Conservation (phyloP, 73 alveolate species). For the Chromera velia region DNA sequence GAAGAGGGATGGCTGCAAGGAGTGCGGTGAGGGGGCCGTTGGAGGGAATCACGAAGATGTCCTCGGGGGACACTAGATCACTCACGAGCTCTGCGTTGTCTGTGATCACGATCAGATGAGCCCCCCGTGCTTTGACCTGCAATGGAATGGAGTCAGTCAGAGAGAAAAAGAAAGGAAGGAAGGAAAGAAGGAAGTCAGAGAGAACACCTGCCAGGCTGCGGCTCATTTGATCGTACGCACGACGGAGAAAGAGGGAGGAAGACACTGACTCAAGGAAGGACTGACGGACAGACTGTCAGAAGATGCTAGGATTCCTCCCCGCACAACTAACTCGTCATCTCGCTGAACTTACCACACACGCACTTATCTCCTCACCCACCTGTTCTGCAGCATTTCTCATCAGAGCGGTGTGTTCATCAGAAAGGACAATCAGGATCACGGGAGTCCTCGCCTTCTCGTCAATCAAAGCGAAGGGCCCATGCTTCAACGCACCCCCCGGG, state of each 20-base stretch:
- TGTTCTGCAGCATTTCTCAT: conserved; percentile 31
- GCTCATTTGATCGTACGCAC: no score
- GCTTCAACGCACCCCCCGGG: conserved; percentile 86
- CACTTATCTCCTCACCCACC: no score
- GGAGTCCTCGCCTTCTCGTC: conserved; percentile 56
- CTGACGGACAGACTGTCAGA: no score
- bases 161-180: no score
- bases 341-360: no score
- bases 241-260: no score
- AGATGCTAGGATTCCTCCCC: no score
- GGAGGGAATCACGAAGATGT: conserved; percentile 26
- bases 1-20: conserved; percentile 74
- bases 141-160: no score
- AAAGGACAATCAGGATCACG: conserved; percentile 55
- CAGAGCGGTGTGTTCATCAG: conserved; percentile 51
- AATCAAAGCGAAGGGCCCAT: conserved; percentile 68
- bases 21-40: conserved; percentile 55
- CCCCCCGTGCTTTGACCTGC: conserved; percentile 19
- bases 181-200: no score
- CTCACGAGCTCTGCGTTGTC: conserved; percentile 17
- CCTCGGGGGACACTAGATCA: conserved; percentile 14
- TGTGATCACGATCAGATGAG: conserved; percentile 34
- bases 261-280: no score
- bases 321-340: no score
- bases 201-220: no score